Evolutionary conservation across 1,284 basidiomycete genomes (phyloP).

Genomic region (Moniliella sp.): DNA sequence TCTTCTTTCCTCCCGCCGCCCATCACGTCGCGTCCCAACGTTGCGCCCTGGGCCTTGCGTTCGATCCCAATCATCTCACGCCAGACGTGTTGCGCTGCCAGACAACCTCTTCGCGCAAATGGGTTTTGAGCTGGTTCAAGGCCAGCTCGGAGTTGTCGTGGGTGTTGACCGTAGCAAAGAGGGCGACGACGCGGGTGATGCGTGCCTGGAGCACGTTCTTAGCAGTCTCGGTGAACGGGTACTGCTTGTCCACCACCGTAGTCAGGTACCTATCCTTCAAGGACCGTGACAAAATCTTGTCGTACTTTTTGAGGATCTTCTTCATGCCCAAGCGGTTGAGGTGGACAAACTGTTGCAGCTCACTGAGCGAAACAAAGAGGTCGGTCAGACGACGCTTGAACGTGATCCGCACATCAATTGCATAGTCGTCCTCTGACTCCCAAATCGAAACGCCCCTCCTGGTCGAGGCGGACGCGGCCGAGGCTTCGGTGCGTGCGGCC

Average conservation of each 20-base stretch:
- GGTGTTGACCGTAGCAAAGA: slow-evolving; percentile 72
- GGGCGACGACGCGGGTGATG: slow-evolving; percentile 46
- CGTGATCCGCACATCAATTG: slow-evolving; percentile 63
- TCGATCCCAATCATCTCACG: slow-evolving; percentile 85
- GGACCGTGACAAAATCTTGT: slow-evolving; percentile 73
- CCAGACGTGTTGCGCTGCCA: slow-evolving; percentile 95
- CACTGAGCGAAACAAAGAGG: slow-evolving; percentile 54
- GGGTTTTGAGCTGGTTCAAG: slow-evolving; percentile 57
- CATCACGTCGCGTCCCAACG: slow-evolving; percentile 25
- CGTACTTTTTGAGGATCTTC: slow-evolving; percentile 95
- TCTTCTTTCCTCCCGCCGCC: slow-evolving; percentile 4
- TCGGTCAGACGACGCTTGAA: slow-evolving; percentile 76
- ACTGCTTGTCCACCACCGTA: slow-evolving; percentile 44
- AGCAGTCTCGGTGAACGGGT: slow-evolving; percentile 41
- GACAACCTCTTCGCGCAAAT: slow-evolving; percentile 68
- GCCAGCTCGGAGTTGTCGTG: slow-evolving; percentile 52
- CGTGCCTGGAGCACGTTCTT: slow-evolving; percentile 42
- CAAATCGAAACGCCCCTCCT: slow-evolving; percentile 47
- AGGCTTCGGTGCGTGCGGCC: slow-evolving; percentile 4
- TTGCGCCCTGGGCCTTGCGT: slow-evolving; percentile 37
- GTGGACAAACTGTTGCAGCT: slow-evolving; percentile 73
- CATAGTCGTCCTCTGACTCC: slow-evolving; percentile 62
- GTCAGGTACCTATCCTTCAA: slow-evolving; percentile 65
- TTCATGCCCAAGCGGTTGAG: slow-evolving; percentile 82
- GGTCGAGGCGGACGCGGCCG: no score